These are phyloP conservation scores for Endogone sp. DNA, from an alignment of 192 early-diverging fungal genomes.

Conservation along the genomic window DNA sequence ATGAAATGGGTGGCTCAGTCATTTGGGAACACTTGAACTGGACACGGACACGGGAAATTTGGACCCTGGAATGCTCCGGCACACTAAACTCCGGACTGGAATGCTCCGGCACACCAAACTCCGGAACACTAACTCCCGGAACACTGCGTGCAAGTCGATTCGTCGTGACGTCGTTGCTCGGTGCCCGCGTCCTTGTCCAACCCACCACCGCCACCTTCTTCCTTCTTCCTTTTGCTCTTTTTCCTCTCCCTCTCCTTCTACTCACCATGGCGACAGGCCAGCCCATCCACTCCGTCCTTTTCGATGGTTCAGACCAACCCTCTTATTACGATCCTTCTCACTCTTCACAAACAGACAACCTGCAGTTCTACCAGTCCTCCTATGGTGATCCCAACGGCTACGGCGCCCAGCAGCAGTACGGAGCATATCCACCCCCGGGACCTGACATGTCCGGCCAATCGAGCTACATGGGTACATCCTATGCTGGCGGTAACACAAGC, in stretches of 20 bases:
- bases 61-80: too few species aligned
- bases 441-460: conserved; percentile 22
- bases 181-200: background rate
- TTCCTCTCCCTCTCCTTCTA: too few species aligned
- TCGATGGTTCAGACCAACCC: conserved; percentile 22
- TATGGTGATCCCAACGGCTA: conserved; percentile 41
- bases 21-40: too few species aligned
- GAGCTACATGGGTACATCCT: conserved; percentile 21
- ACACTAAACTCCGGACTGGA: too few species aligned
- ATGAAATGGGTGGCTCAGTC: too few species aligned
- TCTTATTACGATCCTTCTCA: conserved; percentile 24
- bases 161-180: background rate
- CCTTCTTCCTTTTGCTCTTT: too few species aligned
- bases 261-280: conserved; percentile 10
- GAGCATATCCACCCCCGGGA: conserved; percentile 19
- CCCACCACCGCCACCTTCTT: background rate
- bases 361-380: conserved; percentile 51
- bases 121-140: too few species aligned
- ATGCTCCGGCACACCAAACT: too few species aligned
- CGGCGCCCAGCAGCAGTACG: conserved; percentile 24
- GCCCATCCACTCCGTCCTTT: conserved; percentile 36
- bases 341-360: conserved; percentile 31
- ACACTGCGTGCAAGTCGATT: background rate
- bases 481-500: conserved; percentile 15
- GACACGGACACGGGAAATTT: too few species aligned